These are phyloP conservation scores for Entomortierella beljakovae DNA, from an alignment of 192 early-diverging fungal genomes.

Conservation along the genomic window DNA sequence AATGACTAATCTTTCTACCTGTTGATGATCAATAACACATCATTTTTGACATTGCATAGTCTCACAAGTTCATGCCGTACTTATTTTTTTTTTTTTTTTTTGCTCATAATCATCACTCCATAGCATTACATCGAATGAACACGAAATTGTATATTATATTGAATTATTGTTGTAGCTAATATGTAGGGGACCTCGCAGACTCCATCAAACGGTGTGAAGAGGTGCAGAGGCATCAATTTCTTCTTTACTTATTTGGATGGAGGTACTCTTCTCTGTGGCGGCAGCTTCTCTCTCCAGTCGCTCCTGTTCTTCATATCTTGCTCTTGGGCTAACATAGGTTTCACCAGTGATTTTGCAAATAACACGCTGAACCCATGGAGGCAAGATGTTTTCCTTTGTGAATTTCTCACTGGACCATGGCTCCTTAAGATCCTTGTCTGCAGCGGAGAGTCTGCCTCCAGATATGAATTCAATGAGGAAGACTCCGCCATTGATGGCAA, in stretches of 20 bases:
- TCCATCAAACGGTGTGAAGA: neutral
- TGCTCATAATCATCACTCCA: too few species aligned
- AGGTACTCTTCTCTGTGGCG: constrained; percentile 1
- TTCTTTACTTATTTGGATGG: constrained; percentile 12
- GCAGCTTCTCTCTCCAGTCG: constrained; percentile 23
- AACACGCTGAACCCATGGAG: constrained; percentile 23
- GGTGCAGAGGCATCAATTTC: neutral
- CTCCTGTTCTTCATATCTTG: constrained; percentile 27
- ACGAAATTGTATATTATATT: too few species aligned
- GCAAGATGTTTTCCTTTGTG: constrained; percentile 23
- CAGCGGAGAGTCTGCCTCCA: constrained; percentile 60
- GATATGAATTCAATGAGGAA: constrained; percentile 66
- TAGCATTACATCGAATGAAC: too few species aligned
- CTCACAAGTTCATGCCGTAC: too few species aligned
- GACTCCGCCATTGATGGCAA: constrained; percentile 73
- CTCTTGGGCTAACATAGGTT: constrained; percentile 19
- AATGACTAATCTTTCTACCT: too few species aligned
- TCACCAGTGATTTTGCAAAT: constrained; percentile 18
- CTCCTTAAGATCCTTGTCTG: constrained; percentile 28
- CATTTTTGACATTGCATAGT: too few species aligned
- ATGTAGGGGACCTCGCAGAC: too few species aligned
- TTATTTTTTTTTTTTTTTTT: too few species aligned
- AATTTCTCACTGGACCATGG: constrained; percentile 15
- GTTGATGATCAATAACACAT: too few species aligned
- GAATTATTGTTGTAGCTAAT: too few species aligned